Evolutionary conservation across 345 rosid species (phyloP), one percentile per base, ranked within the genome.

Genomic region (Citrus glauca): DNA sequence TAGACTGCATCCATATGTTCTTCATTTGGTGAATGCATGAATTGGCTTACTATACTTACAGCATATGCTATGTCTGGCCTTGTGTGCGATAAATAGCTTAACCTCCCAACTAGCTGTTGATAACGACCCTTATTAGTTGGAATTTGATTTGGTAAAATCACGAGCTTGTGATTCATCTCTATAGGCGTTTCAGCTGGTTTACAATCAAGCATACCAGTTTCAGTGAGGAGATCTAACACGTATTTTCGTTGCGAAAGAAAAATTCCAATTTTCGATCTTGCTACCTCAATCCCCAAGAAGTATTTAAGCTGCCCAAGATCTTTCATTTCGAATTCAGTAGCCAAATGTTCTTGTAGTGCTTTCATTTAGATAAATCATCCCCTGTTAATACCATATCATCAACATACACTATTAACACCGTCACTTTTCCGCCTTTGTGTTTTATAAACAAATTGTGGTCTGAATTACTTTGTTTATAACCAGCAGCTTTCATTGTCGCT

Each of bases 241-340:
- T 74, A 74, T 62, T 74, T 72, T 7, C 40, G 5, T 64, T 74
- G 61, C 1, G 77, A 74, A 25, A 75, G 70, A 62, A 42, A 25
- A 0, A 42, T 45, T 3, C 61, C 70, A 0, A 9, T 25, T 16
- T 20, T 37, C 1, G 42, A 42, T 42, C 78, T 42, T 10, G 24
- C 32, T 17, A 73, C 33, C 9, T 73, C 33, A 17, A 73, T 73
- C 0, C 14, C 55, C 0, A 73, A 16, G 20, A 73, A 33, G 6
- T 73, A 61, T 59, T 59, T 73, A 17, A 73, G 27, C 9, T 57
- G 2, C 3, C 66, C n/a, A 8, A 73, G 50, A 6, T 73, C 14
- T 22, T 73, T 59, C 5, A 73, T 73, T 20, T 73, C 55, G 35
- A 73, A 59, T 16, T 73, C n/a, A 19, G 7, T 1, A 2, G 30